phyloP scores from a whole-genome alignment of 306 rosid species.

The Prosopis cineraria region DNA sequence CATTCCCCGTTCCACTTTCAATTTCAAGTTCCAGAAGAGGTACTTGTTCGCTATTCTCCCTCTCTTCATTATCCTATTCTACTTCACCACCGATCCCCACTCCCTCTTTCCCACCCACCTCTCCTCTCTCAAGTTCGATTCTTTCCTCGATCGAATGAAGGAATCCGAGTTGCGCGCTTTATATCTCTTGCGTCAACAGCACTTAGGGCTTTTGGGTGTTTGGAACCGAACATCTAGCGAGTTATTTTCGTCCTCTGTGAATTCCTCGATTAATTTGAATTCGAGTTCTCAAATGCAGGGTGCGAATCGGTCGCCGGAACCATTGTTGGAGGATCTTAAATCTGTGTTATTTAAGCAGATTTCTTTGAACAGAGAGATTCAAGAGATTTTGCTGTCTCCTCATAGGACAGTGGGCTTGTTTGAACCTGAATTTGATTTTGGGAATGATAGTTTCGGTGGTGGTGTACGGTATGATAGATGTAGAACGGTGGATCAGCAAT shows the following conservation, averaged over 20 bases:
- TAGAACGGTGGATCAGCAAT: slow-evolving; percentile 53
- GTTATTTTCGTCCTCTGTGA: slow-evolving; percentile 23
- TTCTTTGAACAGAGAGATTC: slow-evolving; percentile 73
- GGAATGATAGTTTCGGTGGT: slow-evolving; percentile 41
- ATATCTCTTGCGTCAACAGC: slow-evolving; percentile 66
- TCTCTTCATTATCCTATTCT: slow-evolving; percentile 47
- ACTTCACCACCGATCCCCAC: slow-evolving; percentile 50
- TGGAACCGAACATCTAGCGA: slow-evolving; percentile 52
- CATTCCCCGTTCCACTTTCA: slow-evolving; percentile 41
- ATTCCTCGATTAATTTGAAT: slow-evolving; percentile 24
- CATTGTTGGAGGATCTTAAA: slow-evolving; percentile 41
- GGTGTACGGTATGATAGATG: slow-evolving; percentile 47
- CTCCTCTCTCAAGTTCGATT: slow-evolving; percentile 32
- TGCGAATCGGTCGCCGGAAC: neutral
- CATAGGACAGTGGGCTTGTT: slow-evolving; percentile 43
- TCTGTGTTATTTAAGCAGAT: slow-evolving; percentile 57
- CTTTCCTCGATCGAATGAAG: slow-evolving; percentile 44
- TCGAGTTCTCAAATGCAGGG: slow-evolving; percentile 29
- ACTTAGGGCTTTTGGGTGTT: slow-evolving; percentile 54
- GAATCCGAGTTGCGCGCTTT: slow-evolving; percentile 77
- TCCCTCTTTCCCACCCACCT: slow-evolving; percentile 47
- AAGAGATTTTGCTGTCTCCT: slow-evolving; percentile 56
- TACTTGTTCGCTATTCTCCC: slow-evolving; percentile 63
- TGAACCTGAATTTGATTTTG: slow-evolving; percentile 30
- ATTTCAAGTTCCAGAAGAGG: slow-evolving; percentile 44